Conservation (phyloP, 441 rosid genomes). For the Flueggea neowawraea region DNA sequence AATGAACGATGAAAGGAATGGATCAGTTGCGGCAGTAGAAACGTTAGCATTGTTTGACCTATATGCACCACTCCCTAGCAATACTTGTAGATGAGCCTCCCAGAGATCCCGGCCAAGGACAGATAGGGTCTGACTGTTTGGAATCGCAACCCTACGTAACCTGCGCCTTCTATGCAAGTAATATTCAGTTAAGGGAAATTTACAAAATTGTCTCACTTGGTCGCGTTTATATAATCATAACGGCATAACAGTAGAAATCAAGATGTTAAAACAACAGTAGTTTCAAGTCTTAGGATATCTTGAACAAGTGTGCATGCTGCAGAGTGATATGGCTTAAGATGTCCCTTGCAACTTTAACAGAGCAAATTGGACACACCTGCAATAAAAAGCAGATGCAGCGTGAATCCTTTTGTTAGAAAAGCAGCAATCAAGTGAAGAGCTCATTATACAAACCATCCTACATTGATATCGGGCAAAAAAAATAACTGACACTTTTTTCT, state of each 20-base stretch:
- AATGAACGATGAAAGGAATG: conserved; percentile 54
- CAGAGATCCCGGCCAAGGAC: conserved; percentile 57
- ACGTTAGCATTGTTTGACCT: conserved; percentile 40
- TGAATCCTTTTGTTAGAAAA: conserved; percentile 13
- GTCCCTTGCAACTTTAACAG: conserved; percentile 44
- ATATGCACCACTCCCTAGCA: conserved; percentile 54
- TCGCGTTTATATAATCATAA: conserved; percentile 2
- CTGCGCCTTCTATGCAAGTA: conserved; percentile 63
- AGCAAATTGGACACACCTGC: conserved; percentile 68
- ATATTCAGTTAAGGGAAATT: conserved; percentile 41
- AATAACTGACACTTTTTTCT: too few relatives aligned
- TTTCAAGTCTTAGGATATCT: conserved; percentile 45
- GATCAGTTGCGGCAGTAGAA: conserved; percentile 44
- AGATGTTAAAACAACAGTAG: conserved; percentile 4
- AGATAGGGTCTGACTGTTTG: conserved; percentile 48
- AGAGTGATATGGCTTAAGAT: conserved; percentile 52
- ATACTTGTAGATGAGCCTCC: conserved; percentile 58
- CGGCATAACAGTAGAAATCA: background rate
- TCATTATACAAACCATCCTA: too few relatives aligned
- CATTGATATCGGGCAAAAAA: too few relatives aligned
- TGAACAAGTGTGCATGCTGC: conserved; percentile 58
- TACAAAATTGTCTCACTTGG: conserved; percentile 1
- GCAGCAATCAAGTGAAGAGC: conserved; percentile 4
- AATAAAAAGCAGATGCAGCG: conserved; percentile 16
- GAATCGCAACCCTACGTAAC: conserved; percentile 51